These are phyloP conservation scores for Byssochlamys sp. DNA, from an alignment of 2,329 filamentous ascomycete genomes.

Conservation along the genomic window DNA sequence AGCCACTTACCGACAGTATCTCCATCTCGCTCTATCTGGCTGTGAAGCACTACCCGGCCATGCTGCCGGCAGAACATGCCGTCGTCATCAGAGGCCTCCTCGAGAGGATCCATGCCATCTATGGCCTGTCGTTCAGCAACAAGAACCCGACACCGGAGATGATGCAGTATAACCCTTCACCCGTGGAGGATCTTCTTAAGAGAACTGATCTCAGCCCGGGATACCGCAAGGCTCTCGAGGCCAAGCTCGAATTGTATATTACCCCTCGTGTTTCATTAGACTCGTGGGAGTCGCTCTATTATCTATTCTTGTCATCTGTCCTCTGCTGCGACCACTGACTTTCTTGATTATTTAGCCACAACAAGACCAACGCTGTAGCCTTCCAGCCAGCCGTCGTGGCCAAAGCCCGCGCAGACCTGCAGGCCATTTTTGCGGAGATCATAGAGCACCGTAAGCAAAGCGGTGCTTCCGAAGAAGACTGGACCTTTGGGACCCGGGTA, in stretches of 20 bases:
- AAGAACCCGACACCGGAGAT: slow-evolving; percentile 2
- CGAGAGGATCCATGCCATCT: slow-evolving; percentile 2
- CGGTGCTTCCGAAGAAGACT: not conserved
- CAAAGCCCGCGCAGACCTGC: slow-evolving; percentile 4
- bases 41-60: no score
- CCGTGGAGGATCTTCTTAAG: slow-evolving; percentile 2
- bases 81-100: no score
- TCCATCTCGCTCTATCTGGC: no score
- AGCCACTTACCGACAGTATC: no score
- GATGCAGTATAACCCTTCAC: slow-evolving; percentile 3
- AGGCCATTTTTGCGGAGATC: slow-evolving; percentile 3
- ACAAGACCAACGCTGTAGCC: slow-evolving; percentile 2
- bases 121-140: slow-evolving; percentile 2
- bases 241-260: slow-evolving; percentile 4
- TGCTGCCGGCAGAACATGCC: no score
- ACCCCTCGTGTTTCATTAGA: not conserved
- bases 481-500: no score
- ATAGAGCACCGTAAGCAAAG: slow-evolving; percentile 2
- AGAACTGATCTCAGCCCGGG: slow-evolving; percentile 4
- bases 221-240: slow-evolving; percentile 3
- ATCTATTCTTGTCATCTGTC: no score
- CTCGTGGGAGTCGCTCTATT: no score
- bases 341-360: not conserved
- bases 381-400: slow-evolving; percentile 3
- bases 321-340: no score